Conservation (phyloP, 345 rosid species). For the Syzygium aromaticum region DNA sequence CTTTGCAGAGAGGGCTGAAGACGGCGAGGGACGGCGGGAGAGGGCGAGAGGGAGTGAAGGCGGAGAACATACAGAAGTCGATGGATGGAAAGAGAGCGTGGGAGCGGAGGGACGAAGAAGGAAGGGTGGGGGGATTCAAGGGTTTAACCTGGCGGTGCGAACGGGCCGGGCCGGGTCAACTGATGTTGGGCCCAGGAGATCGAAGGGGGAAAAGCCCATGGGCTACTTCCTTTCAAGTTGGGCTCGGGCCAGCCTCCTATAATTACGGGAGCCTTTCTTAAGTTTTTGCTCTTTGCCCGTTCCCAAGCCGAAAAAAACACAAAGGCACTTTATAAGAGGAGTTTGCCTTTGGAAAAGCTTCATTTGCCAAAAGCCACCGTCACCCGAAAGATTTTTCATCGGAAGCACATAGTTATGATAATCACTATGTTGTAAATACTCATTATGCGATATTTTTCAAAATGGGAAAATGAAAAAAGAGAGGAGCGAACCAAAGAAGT, state of each 20-base stretch:
- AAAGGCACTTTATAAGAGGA: too few relatives aligned
- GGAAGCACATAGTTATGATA: too few relatives aligned
- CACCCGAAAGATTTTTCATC: too few relatives aligned
- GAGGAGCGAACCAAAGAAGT: too few relatives aligned
- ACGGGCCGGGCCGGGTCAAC: not conserved
- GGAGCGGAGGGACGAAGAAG: not conserved
- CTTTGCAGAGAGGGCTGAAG: slow-evolving; percentile 61
- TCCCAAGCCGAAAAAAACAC: not conserved
- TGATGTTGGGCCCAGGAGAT: not conserved
- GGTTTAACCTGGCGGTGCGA: slow-evolving; percentile 3
- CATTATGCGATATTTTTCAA: too few relatives aligned
- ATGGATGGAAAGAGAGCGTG: not conserved
- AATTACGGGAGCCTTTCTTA: not conserved
- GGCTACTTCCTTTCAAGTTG: not conserved
- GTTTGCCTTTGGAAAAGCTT: not conserved
- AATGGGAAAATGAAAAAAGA: too few relatives aligned
- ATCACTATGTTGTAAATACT: too few relatives aligned
- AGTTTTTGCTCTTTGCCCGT: not conserved
- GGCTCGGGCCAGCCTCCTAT: not conserved
- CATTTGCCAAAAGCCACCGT: too few relatives aligned
- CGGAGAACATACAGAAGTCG: not conserved
- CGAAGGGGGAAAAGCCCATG: not conserved
- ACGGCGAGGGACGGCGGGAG: slow-evolving; percentile 2
- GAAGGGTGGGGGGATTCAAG: not conserved
- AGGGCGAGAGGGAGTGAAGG: not conserved